phyloP scores from a whole-genome alignment of 1,284 basidiomycete species.

The Phlebopus sp. region DNA sequence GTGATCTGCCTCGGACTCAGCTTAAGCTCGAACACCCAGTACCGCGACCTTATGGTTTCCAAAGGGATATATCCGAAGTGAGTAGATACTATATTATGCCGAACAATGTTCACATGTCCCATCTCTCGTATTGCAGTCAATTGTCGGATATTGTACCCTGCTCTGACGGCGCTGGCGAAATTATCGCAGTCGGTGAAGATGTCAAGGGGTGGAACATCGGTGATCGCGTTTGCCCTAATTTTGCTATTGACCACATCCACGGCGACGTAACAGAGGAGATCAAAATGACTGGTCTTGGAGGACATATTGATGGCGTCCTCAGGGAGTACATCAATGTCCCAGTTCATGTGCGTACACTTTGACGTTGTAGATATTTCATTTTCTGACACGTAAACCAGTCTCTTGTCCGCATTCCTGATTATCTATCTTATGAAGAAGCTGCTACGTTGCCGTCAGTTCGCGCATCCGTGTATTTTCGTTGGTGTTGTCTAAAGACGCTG shows the following conservation, averaged over 20 bases:
- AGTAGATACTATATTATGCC: neutral
- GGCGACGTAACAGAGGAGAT: slow-evolving; percentile 37
- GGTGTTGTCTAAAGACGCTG: neutral
- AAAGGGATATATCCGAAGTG: slow-evolving; percentile 32
- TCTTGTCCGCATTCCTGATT: slow-evolving; percentile 43
- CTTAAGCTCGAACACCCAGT: neutral
- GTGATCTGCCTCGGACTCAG: neutral
- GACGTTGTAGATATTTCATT: neutral
- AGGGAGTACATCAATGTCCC: slow-evolving; percentile 51
- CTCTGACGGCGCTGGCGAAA: slow-evolving; percentile 64
- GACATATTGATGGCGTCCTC: slow-evolving; percentile 50
- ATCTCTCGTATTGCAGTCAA: slow-evolving; percentile 8
- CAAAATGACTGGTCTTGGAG: slow-evolving; percentile 42
- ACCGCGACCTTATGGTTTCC: slow-evolving; percentile 26
- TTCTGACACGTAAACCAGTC: slow-evolving; percentile 24
- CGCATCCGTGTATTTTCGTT: too few species aligned
- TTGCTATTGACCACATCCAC: slow-evolving; percentile 40
- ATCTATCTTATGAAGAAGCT: slow-evolving; percentile 51
- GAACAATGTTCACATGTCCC: neutral
- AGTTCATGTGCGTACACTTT: slow-evolving; percentile 36
- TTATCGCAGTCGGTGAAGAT: slow-evolving; percentile 50
- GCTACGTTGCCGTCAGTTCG: slow-evolving; percentile 42
- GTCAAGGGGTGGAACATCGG: slow-evolving; percentile 52
- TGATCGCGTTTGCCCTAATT: slow-evolving; percentile 54
- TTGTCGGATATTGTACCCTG: slow-evolving; percentile 44